A percentile compares a stretch with the other conserved stretches of the same genome.
phyloP scores from a whole-genome alignment of 805 yeast genomes.

The Ogataea naganishii region DNA sequence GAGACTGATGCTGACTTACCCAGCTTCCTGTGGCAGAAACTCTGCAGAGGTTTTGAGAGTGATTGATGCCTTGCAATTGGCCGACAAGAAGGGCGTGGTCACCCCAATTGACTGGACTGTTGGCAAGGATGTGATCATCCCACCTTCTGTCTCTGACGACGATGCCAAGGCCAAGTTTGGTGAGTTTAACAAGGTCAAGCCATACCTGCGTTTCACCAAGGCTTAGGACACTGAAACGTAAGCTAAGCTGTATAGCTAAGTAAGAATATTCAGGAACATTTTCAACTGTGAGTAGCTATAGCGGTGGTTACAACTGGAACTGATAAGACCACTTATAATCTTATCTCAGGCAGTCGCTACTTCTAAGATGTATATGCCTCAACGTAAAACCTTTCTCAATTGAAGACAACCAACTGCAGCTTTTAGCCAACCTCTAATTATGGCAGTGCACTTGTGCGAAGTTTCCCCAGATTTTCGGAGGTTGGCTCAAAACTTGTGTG shows the following conservation, averaged over 20 bases:
- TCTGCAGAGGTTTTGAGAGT: conserved; percentile 88
- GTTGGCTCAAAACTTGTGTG: not conserved
- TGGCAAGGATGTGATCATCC: conserved; percentile 89
- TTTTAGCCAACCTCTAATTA: no score
- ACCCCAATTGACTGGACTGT: conserved; percentile 89
- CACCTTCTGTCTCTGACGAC: conserved; percentile 74
- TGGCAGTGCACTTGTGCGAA: no score
- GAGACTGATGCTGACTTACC: conserved; percentile 80
- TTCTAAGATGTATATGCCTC: no score
- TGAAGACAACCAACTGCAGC: not conserved
- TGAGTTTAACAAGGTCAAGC: conserved; percentile 77
- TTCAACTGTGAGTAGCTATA: no score
- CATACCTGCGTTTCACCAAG: conserved; percentile 74
- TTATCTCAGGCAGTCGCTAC: no score
- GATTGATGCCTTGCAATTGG: conserved; percentile 77
- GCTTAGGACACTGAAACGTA: conserved; percentile 9
- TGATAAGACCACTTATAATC: no score
- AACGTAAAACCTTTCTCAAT: not conserved
- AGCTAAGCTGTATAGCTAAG: no score
- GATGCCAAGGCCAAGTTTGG: conserved; percentile 80
- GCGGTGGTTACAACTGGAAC: no score
- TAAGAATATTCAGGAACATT: conserved; percentile 1
- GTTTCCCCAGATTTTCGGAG: not conserved
- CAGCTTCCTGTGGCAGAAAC: conserved; percentile 93
- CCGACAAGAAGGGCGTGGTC: conserved; percentile 75